phyloP scores from a whole-genome alignment of 148 eudicot species.

The Dianthus caryophyllus region DNA sequence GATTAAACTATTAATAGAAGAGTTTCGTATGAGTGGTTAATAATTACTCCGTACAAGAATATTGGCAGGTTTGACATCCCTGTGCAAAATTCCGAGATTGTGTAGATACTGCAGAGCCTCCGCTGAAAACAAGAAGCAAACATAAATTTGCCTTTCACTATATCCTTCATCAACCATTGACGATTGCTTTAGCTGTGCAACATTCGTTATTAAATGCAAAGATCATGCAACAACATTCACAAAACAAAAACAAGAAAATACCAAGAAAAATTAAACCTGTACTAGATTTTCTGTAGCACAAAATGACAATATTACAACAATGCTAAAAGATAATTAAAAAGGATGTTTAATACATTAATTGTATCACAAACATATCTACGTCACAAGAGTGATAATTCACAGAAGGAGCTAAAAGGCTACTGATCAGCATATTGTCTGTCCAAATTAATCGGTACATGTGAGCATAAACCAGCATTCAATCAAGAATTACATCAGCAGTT shows the following conservation, averaged over 20 bases:
- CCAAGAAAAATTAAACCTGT: not conserved
- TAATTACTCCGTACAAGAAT: conserved; percentile 66
- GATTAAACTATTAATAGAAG: conserved; percentile 22
- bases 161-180: not conserved
- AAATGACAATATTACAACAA: not conserved
- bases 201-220: not conserved
- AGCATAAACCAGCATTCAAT: not conserved
- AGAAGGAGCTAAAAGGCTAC: not conserved
- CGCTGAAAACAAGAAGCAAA: conserved; percentile 46
- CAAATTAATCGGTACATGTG: not conserved
- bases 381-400: not conserved
- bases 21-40: conserved; percentile 23
- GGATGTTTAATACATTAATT: not conserved
- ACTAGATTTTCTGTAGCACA: not conserved
- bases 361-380: not conserved
- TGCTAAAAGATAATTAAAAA: not conserved
- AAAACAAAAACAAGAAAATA: not conserved
- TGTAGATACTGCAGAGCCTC: conserved; percentile 78
- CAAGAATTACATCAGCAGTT: not conserved
- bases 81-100: conserved; percentile 79
- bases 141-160: not conserved
- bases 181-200: not conserved
- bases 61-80: conserved; percentile 96
- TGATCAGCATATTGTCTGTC: not conserved
- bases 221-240: not conserved